These are phyloP conservation scores for Clohesyomyces aquaticus DNA, from an alignment of 495 filamentous ascomycete species.

Conservation along the genomic window DNA sequence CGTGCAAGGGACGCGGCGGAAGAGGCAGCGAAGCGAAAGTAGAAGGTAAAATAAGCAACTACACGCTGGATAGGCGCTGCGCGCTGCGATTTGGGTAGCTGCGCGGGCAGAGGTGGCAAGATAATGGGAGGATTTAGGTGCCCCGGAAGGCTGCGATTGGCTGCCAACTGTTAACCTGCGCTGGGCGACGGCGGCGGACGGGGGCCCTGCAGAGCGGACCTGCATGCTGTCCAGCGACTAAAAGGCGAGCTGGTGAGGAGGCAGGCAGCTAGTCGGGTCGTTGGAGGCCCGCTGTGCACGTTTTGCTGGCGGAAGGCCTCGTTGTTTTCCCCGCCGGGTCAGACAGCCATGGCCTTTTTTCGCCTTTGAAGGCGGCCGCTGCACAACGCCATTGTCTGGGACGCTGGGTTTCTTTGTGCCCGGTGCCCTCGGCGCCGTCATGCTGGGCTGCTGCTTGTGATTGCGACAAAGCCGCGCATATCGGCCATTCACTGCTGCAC, in stretches of 20 bases:
- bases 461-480: background rate
- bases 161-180: slow-evolving; percentile 20
- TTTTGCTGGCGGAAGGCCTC: too few relatives aligned
- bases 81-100: background rate
- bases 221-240: slow-evolving; percentile 1
- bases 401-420: too few relatives aligned
- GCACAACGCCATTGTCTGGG: too few relatives aligned
- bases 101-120: slow-evolving; percentile 1
- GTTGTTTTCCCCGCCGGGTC: too few relatives aligned
- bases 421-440: background rate
- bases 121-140: background rate
- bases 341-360: too few relatives aligned
- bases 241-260: too few relatives aligned
- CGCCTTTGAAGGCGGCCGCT: too few relatives aligned
- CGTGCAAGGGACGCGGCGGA: background rate
- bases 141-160: slow-evolving; percentile 6
- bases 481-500: background rate
- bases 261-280: too few relatives aligned
- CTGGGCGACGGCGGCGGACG: background rate
- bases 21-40: background rate
- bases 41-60: background rate
- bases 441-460: background rate
- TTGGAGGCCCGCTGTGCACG: too few relatives aligned
- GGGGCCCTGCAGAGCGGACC: slow-evolving; percentile 9
- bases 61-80: slow-evolving; percentile 11